phyloP scores from a whole-genome alignment of 2,329 filamentous ascomycete species.

The Trichoderma sp. region DNA sequence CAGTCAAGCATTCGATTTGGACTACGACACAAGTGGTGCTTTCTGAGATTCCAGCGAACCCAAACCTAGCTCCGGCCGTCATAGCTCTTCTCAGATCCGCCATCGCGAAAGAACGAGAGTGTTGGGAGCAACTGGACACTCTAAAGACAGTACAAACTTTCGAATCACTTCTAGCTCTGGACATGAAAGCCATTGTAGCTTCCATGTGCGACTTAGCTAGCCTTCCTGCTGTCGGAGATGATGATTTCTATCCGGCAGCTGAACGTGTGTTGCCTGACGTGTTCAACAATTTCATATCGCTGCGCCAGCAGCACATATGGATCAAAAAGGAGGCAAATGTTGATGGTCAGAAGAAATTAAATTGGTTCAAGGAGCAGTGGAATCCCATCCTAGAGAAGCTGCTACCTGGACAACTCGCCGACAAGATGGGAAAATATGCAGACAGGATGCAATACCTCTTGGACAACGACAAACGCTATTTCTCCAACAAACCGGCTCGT shows the following conservation, averaged over 20 bases:
- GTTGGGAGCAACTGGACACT: not conserved
- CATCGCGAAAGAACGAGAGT: not conserved
- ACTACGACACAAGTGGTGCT: not conserved
- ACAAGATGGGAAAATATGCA: not conserved
- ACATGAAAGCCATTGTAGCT: not conserved
- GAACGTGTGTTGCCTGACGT: too few relatives aligned
- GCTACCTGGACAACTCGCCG: not conserved
- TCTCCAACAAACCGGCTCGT: not conserved
- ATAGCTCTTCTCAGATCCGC: not conserved
- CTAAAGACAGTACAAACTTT: not conserved
- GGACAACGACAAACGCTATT: not conserved
- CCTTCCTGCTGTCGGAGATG: not conserved
- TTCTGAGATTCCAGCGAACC: not conserved
- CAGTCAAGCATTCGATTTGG: not conserved
- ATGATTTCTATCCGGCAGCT: too few relatives aligned
- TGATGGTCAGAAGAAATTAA: not conserved
- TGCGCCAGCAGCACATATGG: too few relatives aligned
- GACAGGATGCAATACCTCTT: not conserved
- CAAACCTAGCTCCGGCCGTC: rapidly evolving
- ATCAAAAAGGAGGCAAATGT: too few relatives aligned
- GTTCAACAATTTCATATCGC: not conserved
- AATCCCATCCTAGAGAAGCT: not conserved
- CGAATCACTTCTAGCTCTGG: not conserved
- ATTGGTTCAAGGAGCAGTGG: not conserved
- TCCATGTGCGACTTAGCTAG: not conserved